phyloP scores from a whole-genome alignment of 2,329 filamentous ascomycete genomes.

The Diaporthe sp. region DNA sequence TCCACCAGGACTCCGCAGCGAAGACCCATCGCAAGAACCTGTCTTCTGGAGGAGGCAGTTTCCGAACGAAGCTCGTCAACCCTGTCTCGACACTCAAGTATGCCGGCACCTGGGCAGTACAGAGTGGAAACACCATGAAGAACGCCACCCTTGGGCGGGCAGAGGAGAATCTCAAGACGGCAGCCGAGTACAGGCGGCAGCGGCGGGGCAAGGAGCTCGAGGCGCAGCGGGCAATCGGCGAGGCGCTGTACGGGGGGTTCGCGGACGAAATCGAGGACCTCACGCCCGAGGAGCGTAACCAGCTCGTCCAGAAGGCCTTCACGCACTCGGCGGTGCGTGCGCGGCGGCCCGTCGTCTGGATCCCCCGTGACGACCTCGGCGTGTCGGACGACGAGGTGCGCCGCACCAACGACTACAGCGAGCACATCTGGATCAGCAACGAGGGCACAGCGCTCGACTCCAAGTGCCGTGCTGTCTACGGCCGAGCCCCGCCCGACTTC shows the following conservation, averaged over 20 bases:
- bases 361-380: slow-evolving; percentile 90
- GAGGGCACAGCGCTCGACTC: slow-evolving; percentile 90
- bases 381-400: slow-evolving; percentile 92
- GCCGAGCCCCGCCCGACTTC: slow-evolving; percentile 89
- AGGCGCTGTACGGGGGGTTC: slow-evolving; percentile 87
- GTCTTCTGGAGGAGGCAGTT: slow-evolving; percentile 38
- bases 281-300: slow-evolving; percentile 88
- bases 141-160: slow-evolving; percentile 60
- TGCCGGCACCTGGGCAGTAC: slow-evolving; percentile 63
- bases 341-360: slow-evolving; percentile 90
- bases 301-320: slow-evolving; percentile 88
- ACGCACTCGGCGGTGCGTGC: slow-evolving; percentile 90
- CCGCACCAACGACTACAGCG: slow-evolving; percentile 81
- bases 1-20: background rate
- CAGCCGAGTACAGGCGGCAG: slow-evolving; percentile 62
- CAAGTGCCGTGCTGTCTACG: slow-evolving; percentile 86
- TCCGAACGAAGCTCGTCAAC: slow-evolving; percentile 34
- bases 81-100: slow-evolving; percentile 55
- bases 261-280: slow-evolving; percentile 96
- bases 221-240: slow-evolving; percentile 79
- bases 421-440: slow-evolving; percentile 93
- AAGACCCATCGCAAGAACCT: slow-evolving; percentile 37
- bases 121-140: slow-evolving; percentile 63
- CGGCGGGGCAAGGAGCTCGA: slow-evolving; percentile 75
- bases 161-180: slow-evolving; percentile 56